A percentile compares a stretch with the other conserved stretches of the same genome.
phyloP scores from a whole-genome alignment of 1,139 yeast species.

The Pichia sp. region DNA sequence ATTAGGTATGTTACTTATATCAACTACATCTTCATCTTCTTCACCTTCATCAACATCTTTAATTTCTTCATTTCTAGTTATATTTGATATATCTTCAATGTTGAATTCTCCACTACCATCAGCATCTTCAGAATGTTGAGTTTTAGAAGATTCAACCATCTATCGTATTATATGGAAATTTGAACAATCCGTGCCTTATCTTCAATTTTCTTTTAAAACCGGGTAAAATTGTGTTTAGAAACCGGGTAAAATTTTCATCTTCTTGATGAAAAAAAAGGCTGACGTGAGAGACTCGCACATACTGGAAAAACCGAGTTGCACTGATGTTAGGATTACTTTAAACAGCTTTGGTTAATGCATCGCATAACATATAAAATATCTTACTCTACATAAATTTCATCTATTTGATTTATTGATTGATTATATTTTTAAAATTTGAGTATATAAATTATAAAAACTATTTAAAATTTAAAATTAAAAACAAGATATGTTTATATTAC shows the following conservation, averaged over 20 bases:
- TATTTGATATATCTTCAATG: conserved; percentile 2
- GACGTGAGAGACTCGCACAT: too few relatives aligned
- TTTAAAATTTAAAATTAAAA: not conserved
- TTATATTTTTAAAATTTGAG: not conserved
- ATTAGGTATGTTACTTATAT: conserved; percentile 1
- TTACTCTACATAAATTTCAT: too few relatives aligned
- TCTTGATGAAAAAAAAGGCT: not conserved
- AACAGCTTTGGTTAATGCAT: too few relatives aligned
- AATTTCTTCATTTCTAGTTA: conserved; percentile 1
- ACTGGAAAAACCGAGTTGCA: too few relatives aligned
- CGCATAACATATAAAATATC: too few relatives aligned
- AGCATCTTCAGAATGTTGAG: not conserved
- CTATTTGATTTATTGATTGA: not conserved
- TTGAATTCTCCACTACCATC: not conserved
- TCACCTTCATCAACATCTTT: not conserved
- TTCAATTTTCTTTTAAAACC: not conserved
- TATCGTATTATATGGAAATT: too few relatives aligned
- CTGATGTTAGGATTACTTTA: too few relatives aligned
- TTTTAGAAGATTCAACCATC: not conserved
- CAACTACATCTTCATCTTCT: conserved; percentile 1
- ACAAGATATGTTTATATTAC: too few relatives aligned
- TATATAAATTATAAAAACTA: not conserved
- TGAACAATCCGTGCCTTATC: not conserved
- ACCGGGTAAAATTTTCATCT: not conserved
- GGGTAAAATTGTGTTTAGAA: not conserved